Conservation (phyloP, 78 protist genomes). For the Emiliania huxleyi region DNA sequence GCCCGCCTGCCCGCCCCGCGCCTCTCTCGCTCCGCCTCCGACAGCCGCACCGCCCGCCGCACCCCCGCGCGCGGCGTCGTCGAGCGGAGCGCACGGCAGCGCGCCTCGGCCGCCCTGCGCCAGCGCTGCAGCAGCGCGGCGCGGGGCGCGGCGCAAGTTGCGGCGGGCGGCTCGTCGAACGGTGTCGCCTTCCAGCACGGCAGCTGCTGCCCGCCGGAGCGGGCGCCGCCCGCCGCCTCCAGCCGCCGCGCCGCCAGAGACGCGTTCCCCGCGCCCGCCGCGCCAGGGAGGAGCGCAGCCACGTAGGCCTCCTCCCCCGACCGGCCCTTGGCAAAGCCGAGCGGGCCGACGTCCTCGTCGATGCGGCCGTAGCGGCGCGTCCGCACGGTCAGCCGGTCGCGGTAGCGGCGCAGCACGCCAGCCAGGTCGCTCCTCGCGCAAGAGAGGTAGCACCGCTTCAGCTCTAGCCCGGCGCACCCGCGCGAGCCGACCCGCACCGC, state of each 20-base stretch:
- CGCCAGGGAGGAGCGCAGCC: no score
- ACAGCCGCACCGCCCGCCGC: not conserved
- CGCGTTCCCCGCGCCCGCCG: no score
- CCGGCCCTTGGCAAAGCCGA: not conserved
- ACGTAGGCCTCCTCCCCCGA: not conserved
- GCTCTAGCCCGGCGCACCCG: not conserved
- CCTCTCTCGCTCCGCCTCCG: no score
- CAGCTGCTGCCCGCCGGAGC: not conserved
- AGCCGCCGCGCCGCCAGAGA: no score
- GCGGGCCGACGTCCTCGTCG: not conserved
- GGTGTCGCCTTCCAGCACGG: not conserved
- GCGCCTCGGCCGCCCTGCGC: not conserved
- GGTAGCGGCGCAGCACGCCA: not conserved
- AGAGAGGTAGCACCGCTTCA: not conserved
- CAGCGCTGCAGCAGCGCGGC: not conserved
- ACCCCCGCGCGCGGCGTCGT: slow-evolving; percentile 6
- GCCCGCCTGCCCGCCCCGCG: no score
- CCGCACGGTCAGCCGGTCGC: not conserved
- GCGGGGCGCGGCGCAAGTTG: not conserved
- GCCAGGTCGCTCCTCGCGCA: not conserved
- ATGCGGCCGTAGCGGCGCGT: not conserved
- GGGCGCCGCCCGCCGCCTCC: not conserved
- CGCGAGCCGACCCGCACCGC: not conserved
- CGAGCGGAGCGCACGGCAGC: not conserved
- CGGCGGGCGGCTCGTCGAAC: not conserved